phyloP scores from a whole-genome alignment of 352 stramenopile genomes.

The Phytophthora pistaciae region DNA sequence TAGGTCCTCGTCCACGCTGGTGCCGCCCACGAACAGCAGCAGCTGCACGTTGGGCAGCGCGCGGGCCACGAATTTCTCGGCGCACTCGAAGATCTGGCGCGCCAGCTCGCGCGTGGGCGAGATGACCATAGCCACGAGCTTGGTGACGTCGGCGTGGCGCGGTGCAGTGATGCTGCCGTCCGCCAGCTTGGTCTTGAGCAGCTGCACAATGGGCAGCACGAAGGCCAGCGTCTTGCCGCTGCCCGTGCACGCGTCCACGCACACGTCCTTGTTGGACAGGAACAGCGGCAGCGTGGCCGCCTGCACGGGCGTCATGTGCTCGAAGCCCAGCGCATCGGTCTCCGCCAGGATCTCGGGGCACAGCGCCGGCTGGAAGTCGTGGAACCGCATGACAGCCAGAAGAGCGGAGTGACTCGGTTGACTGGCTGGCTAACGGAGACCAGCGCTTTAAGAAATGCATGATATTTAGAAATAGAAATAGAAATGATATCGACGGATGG shows the following conservation, averaged over 20 bases:
- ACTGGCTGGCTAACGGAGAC: conserved; percentile 10
- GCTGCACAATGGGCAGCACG: conserved; percentile 94
- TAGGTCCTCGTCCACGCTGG: conserved; percentile 88
- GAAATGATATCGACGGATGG: conserved; percentile 1
- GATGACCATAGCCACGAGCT: conserved; percentile 87
- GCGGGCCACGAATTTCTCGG: conserved; percentile 65
- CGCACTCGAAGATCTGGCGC: conserved; percentile 85
- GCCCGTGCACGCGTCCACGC: conserved; percentile 95
- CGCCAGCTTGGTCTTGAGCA: conserved; percentile 78
- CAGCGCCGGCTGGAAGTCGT: conserved; percentile 82
- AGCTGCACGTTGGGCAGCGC: conserved; percentile 75
- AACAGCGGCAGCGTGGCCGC: conserved; percentile 92
- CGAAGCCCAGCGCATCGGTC: conserved; percentile 86
- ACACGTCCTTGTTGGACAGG: conserved; percentile 95
- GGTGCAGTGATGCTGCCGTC: conserved; percentile 68
- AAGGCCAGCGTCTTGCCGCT: conserved; percentile 97
- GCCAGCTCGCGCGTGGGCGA: conserved; percentile 92
- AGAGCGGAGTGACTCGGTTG: neutral
- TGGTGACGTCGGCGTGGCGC: conserved; percentile 59
- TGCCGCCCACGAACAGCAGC: conserved; percentile 93
- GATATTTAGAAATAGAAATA: neutral
- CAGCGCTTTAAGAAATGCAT: neutral
- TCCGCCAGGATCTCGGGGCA: conserved; percentile 77
- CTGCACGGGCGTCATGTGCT: conserved; percentile 94
- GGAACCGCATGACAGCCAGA: conserved; percentile 69